These are phyloP conservation scores for Elongisporangium prolatum DNA, from an alignment of 352 stramenopile genomes.

Conservation along the genomic window DNA sequence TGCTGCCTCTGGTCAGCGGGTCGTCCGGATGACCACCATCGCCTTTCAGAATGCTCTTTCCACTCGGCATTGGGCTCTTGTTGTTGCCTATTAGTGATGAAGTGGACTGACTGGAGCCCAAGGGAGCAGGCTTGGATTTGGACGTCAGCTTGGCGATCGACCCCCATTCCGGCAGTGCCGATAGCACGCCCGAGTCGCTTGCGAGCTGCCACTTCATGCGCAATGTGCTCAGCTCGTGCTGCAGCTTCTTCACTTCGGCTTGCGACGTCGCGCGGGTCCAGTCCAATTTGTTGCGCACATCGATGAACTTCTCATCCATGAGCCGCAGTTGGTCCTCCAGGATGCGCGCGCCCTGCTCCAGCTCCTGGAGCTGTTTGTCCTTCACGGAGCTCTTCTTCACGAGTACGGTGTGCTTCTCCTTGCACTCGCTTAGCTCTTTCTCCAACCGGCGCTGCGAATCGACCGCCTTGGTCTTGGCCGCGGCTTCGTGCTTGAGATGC, in stretches of 20 bases:
- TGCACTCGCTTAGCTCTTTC: conserved; percentile 72
- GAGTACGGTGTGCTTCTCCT: conserved; percentile 51
- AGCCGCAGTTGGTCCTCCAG: conserved; percentile 94
- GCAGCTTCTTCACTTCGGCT: conserved; percentile 78
- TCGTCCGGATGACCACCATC: conserved; percentile 16
- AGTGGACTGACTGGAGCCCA: conserved; percentile 51
- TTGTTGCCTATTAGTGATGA: conserved; percentile 26
- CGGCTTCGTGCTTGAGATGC: conserved; percentile 94
- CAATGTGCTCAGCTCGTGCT: conserved; percentile 48
- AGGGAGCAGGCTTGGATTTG: conserved; percentile 15
- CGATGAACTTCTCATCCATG: conserved; percentile 98
- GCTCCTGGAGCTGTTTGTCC: conserved; percentile 84
- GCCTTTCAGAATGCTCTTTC: conserved; percentile 4
- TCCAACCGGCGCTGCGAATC: conserved; percentile 71
- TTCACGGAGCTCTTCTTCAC: conserved; percentile 81
- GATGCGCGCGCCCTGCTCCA: conserved; percentile 92
- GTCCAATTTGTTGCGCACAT: conserved; percentile 95
- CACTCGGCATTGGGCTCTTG: conserved; percentile 12
- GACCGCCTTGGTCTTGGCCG: conserved; percentile 87
- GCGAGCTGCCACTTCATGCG: conserved; percentile 77
- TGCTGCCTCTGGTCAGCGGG: conserved; percentile 18
- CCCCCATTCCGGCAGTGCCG: conserved; percentile 43
- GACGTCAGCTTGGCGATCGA: conserved; percentile 15
- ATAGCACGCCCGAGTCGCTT: conserved; percentile 44
- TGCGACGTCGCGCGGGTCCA: conserved; percentile 87